Evolutionary conservation across 306 rosid genomes (phyloP), one percentile per base, ranked within the genome.

Genomic region (Cajanus cajan): DNA sequence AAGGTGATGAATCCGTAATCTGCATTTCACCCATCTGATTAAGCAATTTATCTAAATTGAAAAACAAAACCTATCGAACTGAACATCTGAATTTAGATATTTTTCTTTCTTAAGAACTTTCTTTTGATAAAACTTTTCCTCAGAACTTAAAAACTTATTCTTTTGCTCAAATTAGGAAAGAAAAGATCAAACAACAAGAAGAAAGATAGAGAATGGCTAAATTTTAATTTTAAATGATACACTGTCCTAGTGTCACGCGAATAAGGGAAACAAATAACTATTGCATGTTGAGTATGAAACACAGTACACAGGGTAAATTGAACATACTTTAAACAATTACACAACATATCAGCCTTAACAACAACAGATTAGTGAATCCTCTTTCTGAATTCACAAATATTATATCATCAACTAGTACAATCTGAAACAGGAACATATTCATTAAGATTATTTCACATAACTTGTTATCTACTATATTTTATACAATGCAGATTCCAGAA

Each of bases 21-120:
- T 5, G 16, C 43, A 52, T 45, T 84, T n/a, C 36, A 58, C 19
- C 54, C 16, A 69, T 65, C 80, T 33, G 37, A 33, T 11, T 57
- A 57, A 44, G 48, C 33, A 47, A 51, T 80, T 80, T n/a, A 58
- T 28, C 69, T 21, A 21, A 84, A 80, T 65, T 47, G 67, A 70
- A 75, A 78, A 13, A 55, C 77, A 28, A 64, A 40, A 52, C 77
- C 36, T 58, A 0, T 8, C n/a, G n/a, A n/a, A n/a, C n/a, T 31
- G 48, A 33, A 57, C 43, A 41, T 43, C 34, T 55, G 33, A 47
- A 67, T 43, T 73, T 15, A 22, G 18, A 51, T 24, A 72, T 44
- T 78, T 68, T 21, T 16, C 34, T 2, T 75, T 45, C 48, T 4
- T 31, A 31, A 6, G 4, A 33, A 76, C 36, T n/a, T 28, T 37